Evolutionary conservation across 345 rosid genomes (phyloP).

Genomic region (Noccaea caerulescens): DNA sequence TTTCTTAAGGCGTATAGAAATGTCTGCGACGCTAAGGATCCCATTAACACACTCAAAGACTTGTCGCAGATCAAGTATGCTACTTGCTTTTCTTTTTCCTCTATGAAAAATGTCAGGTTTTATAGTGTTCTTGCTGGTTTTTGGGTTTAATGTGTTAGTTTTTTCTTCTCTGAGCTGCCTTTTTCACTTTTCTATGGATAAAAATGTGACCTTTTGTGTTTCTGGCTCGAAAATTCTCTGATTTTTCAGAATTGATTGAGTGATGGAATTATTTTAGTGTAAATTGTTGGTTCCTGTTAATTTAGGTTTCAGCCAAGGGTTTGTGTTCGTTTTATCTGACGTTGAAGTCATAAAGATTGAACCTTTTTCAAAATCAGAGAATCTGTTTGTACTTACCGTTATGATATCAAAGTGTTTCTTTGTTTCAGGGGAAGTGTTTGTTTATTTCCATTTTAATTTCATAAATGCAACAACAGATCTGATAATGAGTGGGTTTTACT

Average conservation of each 20-base stretch:
- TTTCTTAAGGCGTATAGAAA: slow-evolving; percentile 63
- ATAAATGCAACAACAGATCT: neutral
- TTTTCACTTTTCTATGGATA: neutral
- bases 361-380: neutral
- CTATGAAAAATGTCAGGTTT: neutral
- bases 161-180: neutral
- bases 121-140: neutral
- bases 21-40: slow-evolving; percentile 56
- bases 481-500: slow-evolving; percentile 1
- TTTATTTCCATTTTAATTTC: slow-evolving; percentile 8
- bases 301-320: neutral
- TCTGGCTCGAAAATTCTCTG: neutral
- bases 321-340: slow-evolving; percentile 10
- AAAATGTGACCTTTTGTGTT: neutral
- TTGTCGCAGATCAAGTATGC: slow-evolving; percentile 75
- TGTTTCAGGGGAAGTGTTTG: slow-evolving; percentile 1
- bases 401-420: slow-evolving; percentile 2
- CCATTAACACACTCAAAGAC: slow-evolving; percentile 71
- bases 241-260: slow-evolving; percentile 4
- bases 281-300: neutral
- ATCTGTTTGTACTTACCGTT: neutral
- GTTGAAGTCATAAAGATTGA: neutral
- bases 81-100: slow-evolving; percentile 2
- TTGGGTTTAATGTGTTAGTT: neutral
- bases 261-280: neutral